Evolutionary conservation across 108 stramenopile species (phyloP).

Genomic region (Cyclotella choctawhatcheeana): DNA sequence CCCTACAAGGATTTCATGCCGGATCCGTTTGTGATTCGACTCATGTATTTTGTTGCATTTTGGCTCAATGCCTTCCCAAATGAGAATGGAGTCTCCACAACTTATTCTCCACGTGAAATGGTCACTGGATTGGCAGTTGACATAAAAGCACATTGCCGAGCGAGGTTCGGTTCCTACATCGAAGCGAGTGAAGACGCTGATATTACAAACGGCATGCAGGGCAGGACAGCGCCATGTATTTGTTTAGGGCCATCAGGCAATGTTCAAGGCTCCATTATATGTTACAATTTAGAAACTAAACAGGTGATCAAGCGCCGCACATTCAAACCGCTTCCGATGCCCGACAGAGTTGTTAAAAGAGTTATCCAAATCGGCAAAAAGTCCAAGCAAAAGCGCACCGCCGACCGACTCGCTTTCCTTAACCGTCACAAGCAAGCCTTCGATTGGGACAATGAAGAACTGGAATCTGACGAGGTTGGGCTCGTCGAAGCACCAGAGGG

Average conservation of each 20-base stretch:
- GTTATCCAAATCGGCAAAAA: slow-evolving; percentile 17
- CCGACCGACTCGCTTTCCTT: neutral
- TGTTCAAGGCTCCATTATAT: slow-evolving; percentile 33
- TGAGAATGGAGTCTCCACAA: slow-evolving; percentile 18
- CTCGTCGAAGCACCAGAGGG: neutral
- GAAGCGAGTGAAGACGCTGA: slow-evolving; percentile 28
- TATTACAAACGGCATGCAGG: slow-evolving; percentile 16
- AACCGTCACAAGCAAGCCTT: neutral
- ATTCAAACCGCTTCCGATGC: slow-evolving; percentile 26
- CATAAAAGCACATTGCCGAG: slow-evolving; percentile 29
- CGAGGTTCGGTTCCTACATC: slow-evolving; percentile 30
- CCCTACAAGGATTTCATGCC: slow-evolving; percentile 11
- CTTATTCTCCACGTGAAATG: slow-evolving; percentile 24
- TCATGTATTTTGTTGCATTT: slow-evolving; percentile 10
- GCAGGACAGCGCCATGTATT: slow-evolving; percentile 18
- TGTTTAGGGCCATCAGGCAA: slow-evolving; percentile 17
- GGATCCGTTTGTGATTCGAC: slow-evolving; percentile 4
- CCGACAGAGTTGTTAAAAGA: slow-evolving; percentile 23
- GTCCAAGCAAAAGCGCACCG: neutral
- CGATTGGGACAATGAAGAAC: neutral
- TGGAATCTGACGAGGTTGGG: neutral
- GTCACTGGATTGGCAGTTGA: slow-evolving; percentile 12
- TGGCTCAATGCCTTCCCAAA: slow-evolving; percentile 35
- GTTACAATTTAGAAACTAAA: slow-evolving; percentile 25
- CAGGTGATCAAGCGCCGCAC: slow-evolving; percentile 10